Conservation (phyloP, 352 stramenopile species). For the Phytopythium ostracodes region DNA sequence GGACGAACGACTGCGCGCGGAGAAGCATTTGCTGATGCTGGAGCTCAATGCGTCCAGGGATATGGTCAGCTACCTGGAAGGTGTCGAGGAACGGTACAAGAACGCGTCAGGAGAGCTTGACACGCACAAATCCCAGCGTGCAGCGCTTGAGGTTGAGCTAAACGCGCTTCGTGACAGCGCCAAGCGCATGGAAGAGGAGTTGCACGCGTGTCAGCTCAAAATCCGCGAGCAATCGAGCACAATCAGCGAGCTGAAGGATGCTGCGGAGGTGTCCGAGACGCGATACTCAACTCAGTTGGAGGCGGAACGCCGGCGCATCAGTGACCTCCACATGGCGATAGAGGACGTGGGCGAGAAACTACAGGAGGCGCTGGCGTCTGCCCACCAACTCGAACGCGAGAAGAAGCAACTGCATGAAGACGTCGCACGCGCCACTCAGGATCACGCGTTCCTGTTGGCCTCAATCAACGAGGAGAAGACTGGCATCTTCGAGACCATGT, state of each 20-base stretch:
- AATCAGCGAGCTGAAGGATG: not conserved
- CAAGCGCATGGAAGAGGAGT: constrained; percentile 12
- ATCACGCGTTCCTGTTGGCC: constrained; percentile 3
- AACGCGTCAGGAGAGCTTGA: constrained; percentile 12
- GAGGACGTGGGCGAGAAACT: constrained; percentile 13
- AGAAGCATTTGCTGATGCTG: constrained; percentile 41
- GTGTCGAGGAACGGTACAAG: constrained; percentile 25
- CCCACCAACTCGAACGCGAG: not conserved
- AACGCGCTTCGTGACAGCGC: constrained; percentile 9
- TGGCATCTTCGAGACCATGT: constrained; percentile 3
- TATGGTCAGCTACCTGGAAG: constrained; percentile 33
- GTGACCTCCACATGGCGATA: constrained; percentile 11
- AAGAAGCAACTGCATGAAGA: constrained; percentile 6
- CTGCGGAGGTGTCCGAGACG: not conserved
- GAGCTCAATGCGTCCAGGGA: constrained; percentile 42
- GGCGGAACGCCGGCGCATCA: constrained; percentile 3
- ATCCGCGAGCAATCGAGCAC: not conserved
- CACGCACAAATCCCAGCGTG: constrained; percentile 10
- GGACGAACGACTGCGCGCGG: constrained; percentile 35
- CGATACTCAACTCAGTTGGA: not conserved
- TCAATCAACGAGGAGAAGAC: constrained; percentile 7
- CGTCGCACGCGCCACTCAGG: not conserved
- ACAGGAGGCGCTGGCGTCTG: not conserved
- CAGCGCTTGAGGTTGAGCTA: constrained; percentile 13
- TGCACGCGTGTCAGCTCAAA: constrained; percentile 6